These are phyloP conservation scores for Rhizomucor miehei DNA, from an alignment of 371 early-diverging fungal species.

Conservation along the genomic window DNA sequence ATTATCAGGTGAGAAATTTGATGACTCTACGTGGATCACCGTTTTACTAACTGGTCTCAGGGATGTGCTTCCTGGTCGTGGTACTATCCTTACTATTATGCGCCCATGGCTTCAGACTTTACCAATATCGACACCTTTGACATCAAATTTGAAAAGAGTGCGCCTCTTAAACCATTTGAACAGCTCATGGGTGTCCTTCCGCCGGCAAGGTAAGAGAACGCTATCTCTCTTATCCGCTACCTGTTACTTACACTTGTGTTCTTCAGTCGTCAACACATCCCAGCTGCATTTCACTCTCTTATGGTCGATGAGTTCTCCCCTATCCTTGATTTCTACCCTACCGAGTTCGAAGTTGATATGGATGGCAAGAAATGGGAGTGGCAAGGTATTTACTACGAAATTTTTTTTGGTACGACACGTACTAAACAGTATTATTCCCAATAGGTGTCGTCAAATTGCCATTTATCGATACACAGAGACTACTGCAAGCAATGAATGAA, in stretches of 20 bases:
- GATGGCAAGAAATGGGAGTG: slow-evolving; percentile 98
- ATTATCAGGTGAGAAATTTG: slow-evolving; percentile 67
- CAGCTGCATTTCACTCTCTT: slow-evolving; percentile 72
- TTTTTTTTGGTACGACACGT: slow-evolving; percentile 6
- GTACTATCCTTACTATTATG: slow-evolving; percentile 98
- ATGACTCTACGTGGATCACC: neutral
- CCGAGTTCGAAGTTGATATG: slow-evolving; percentile 89
- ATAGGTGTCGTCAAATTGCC: slow-evolving; percentile 90
- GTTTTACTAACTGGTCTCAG: slow-evolving; percentile 4
- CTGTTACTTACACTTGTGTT: neutral
- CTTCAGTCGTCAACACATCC: slow-evolving; percentile 77
- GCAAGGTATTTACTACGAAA: slow-evolving; percentile 68
- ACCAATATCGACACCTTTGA: slow-evolving; percentile 70
- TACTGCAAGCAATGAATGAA: slow-evolving; percentile 77
- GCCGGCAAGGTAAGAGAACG: slow-evolving; percentile 57
- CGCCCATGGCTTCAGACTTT: slow-evolving; percentile 95
- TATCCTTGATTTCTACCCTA: slow-evolving; percentile 94
- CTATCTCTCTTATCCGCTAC: too few relatives aligned
- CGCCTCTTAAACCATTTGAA: slow-evolving; percentile 94
- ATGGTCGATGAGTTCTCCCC: slow-evolving; percentile 86
- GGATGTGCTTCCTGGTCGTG: slow-evolving; percentile 97
- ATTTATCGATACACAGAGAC: slow-evolving; percentile 85
- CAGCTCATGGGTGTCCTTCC: slow-evolving; percentile 99
- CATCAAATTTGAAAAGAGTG: slow-evolving; percentile 75
- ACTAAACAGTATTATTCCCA: neutral